Evolutionary conservation across 179 eudicot genomes (phyloP).

Genomic region (Corrigiola litoralis): DNA sequence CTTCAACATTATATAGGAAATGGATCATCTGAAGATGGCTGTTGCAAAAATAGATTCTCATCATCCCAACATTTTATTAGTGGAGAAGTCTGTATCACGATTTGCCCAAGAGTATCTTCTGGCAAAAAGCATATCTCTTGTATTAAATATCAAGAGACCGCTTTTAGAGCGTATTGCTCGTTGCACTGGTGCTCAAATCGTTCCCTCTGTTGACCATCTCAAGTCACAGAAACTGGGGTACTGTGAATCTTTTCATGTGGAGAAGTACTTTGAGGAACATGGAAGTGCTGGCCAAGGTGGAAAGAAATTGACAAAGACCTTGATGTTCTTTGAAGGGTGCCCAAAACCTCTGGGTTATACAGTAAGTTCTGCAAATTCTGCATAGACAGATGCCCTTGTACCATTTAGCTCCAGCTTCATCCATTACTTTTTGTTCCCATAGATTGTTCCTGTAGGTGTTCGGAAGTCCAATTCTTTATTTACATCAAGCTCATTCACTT

Average conservation of each 20-base stretch:
- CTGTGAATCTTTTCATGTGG: conserved; percentile 45
- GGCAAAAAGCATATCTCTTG: conserved; percentile 41
- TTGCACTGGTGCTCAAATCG: conserved; percentile 47
- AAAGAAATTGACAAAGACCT: conserved; percentile 44
- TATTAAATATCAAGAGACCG: conserved; percentile 44
- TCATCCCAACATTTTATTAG: conserved; percentile 42
- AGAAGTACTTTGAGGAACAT: conserved; percentile 46
- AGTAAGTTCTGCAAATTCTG: conserved; percentile 27
- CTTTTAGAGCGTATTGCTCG: conserved; percentile 49
- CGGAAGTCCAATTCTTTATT: too few species aligned
- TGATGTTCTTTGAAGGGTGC: conserved; percentile 52
- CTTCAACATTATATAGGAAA: conserved; percentile 34
- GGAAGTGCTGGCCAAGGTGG: conserved; percentile 56
- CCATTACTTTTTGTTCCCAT: neutral
- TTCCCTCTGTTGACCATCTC: conserved; percentile 43
- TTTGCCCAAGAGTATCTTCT: conserved; percentile 53
- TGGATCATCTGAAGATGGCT: conserved; percentile 56
- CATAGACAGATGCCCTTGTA: neutral
- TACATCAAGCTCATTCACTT: too few species aligned
- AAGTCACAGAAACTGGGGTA: conserved; percentile 33
- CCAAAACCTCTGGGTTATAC: conserved; percentile 57
- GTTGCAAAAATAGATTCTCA: conserved; percentile 44
- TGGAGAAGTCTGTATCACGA: conserved; percentile 52
- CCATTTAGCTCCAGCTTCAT: neutral
- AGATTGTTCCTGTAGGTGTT: neutral